These are phyloP conservation scores for Cyclotella kingstonii DNA, from an alignment of 108 stramenopile species.

Conservation along the genomic window DNA sequence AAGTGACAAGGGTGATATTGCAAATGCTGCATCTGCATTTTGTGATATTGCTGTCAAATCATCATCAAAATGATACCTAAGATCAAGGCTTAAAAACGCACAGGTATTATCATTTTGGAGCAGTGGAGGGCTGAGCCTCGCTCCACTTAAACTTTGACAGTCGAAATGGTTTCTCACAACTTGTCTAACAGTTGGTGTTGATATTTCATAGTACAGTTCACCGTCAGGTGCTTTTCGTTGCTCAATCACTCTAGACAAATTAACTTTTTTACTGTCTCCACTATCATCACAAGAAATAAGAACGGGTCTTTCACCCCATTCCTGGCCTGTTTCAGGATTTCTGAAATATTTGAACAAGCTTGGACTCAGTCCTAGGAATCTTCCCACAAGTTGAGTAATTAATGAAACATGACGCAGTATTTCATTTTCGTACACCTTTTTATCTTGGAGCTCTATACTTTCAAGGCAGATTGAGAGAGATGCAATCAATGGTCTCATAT, in stretches of 20 bases:
- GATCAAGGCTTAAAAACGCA: conserved; percentile 59
- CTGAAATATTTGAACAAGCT: conserved; percentile 42
- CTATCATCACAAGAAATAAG: conserved; percentile 19
- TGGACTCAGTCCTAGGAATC: conserved; percentile 39
- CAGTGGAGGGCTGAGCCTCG: conserved; percentile 49
- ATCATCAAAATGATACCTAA: conserved; percentile 76
- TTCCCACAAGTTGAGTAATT: conserved; percentile 18
- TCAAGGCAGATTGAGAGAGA: conserved; percentile 33
- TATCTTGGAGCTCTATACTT: conserved; percentile 20
- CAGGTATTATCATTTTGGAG: conserved; percentile 28
- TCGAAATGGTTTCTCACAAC: conserved; percentile 80
- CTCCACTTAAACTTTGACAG: conserved; percentile 69
- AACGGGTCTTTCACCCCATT: conserved; percentile 31
- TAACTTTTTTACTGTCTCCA: conserved; percentile 3
- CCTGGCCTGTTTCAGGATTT: conserved; percentile 20
- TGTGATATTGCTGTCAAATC: conserved; percentile 48
- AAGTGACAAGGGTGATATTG: conserved; percentile 62
- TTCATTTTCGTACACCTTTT: conserved; percentile 24
- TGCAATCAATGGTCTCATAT: conserved; percentile 35
- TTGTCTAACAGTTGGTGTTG: conserved; percentile 66
- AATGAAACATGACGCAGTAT: conserved; percentile 21
- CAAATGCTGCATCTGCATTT: conserved; percentile 26
- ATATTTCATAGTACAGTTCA: conserved; percentile 49
- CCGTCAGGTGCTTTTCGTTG: conserved; percentile 8
- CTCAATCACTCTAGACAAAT: conserved; percentile 34